Evolutionary conservation across 805 yeast species (phyloP).

Genomic region (Tetrapisispora pingtungensis): DNA sequence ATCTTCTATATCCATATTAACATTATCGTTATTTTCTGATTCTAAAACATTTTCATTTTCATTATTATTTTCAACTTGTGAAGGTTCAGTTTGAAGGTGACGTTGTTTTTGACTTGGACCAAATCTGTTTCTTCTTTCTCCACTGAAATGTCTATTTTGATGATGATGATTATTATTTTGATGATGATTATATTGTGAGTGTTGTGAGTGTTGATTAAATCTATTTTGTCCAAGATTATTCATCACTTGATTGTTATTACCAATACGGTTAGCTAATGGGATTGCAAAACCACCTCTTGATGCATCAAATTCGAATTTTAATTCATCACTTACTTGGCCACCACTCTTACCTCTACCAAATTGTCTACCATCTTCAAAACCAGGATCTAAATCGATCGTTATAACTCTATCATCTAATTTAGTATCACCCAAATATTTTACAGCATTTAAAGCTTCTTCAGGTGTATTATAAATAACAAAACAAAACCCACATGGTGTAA

Average conservation of each 20-base stretch:
- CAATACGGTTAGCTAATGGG: conserved; percentile 28
- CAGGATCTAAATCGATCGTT: conserved; percentile 90
- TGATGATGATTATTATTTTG: conserved; percentile 3
- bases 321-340: conserved; percentile 79
- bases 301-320: conserved; percentile 40
- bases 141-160: conserved; percentile 6
- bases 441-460: conserved; percentile 67
- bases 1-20: conserved; percentile 4
- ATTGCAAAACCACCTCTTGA: conserved; percentile 39
- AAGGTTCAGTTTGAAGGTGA: background rate
- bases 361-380: conserved; percentile 91
- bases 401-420: conserved; percentile 73
- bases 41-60: background rate
- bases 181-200: background rate
- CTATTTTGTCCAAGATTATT: conserved; percentile 1
- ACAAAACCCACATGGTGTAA: conserved; percentile 95
- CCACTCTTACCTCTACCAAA: conserved; percentile 90
- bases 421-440: conserved; percentile 73
- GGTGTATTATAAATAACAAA: conserved; percentile 69
- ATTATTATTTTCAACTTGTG: background rate
- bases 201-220: background rate
- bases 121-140: conserved; percentile 9
- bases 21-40: background rate
- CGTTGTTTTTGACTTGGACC: conserved; percentile 6
- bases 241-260: conserved; percentile 6